A percentile compares a stretch with the other conserved stretches of the same genome.
Evolutionary conservation across 176 grass and related monocot species (phyloP).

Genomic region (Puya raimondii): DNA sequence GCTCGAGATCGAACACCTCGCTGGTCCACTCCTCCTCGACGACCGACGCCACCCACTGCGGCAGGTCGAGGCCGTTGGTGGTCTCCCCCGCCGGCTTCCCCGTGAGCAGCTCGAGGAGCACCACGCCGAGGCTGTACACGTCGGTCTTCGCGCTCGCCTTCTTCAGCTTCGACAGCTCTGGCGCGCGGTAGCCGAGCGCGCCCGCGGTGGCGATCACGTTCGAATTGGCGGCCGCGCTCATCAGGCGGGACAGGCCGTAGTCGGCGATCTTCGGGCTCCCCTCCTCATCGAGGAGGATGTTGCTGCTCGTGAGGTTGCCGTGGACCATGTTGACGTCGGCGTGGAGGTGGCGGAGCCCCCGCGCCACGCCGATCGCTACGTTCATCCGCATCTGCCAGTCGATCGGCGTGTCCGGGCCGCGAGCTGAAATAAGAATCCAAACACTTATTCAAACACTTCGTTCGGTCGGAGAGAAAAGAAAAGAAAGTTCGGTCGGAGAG

Average conservation of each 20-base stretch:
- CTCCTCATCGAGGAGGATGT: conserved; percentile 76
- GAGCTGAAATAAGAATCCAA: conserved; percentile 29
- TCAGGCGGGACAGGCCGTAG: conserved; percentile 69
- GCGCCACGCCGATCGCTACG: conserved; percentile 45
- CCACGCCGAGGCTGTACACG: conserved; percentile 77
- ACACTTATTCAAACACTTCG: not conserved
- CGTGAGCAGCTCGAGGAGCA: conserved; percentile 90
- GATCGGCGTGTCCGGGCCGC: conserved; percentile 44
- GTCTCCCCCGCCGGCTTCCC: conserved; percentile 79
- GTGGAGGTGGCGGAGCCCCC: conserved; percentile 77
- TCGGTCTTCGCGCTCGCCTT: conserved; percentile 94
- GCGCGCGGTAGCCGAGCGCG: conserved; percentile 76
- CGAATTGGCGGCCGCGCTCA: conserved; percentile 67
- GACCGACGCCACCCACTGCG: conserved; percentile 90
- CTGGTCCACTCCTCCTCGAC: conserved; percentile 95
- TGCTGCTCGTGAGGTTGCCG: conserved; percentile 81
- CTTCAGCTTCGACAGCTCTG: conserved; percentile 82
- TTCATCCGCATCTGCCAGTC: conserved; percentile 78
- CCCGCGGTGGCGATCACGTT: conserved; percentile 60
- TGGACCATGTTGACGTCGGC: conserved; percentile 58
- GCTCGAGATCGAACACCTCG: conserved; percentile 95
- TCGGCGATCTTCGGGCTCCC: conserved; percentile 61
- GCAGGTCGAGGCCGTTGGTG: conserved; percentile 74
- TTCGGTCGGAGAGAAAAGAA: not conserved
- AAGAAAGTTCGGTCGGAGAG: not conserved